These are phyloP conservation scores for Marchantia paleacea DNA, from an alignment of 225 moss, liverwort and hornwort species.

Conservation along the genomic window DNA sequence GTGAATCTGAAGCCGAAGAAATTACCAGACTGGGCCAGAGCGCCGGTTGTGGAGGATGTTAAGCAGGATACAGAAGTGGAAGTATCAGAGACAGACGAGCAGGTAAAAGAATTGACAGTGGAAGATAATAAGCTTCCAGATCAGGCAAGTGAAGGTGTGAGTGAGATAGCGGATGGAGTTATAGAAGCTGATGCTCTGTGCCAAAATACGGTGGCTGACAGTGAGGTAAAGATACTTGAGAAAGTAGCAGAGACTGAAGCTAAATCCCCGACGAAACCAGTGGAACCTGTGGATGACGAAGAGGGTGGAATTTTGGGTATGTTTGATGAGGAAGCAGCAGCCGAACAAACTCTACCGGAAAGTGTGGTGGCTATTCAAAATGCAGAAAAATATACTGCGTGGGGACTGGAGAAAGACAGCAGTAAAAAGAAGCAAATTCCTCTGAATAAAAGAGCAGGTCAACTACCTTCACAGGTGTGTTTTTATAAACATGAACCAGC, in stretches of 20 bases:
- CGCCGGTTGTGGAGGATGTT: conserved; percentile 12
- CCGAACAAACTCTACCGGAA: conserved; percentile 67
- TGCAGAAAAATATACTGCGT: conserved; percentile 61
- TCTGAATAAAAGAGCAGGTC: conserved; percentile 61
- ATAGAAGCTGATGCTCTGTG: conserved; percentile 2
- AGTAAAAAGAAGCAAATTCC: conserved; percentile 50
- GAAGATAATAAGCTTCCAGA: conserved; percentile 2
- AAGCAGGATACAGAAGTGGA: conserved; percentile 21
- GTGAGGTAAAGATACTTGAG: not conserved
- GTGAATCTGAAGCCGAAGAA: conserved; percentile 32
- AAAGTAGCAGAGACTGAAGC: conserved; percentile 9
- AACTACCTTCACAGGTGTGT: conserved; percentile 63
- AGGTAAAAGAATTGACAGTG: not conserved
- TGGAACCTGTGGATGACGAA: conserved; percentile 48
- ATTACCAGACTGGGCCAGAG: conserved; percentile 41
- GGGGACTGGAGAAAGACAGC: conserved; percentile 64
- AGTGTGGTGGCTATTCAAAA: conserved; percentile 74
- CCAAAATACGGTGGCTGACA: not conserved
- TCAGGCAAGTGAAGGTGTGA: not conserved
- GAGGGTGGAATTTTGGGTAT: conserved; percentile 63
- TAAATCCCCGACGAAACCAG: conserved; percentile 17
- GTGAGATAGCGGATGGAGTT: not conserved
- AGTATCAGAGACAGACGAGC: not conserved
- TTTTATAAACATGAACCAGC: not conserved
- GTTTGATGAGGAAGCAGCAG: conserved; percentile 75